Base-by-base conservation (phyloP, 2,329 filamentous ascomycete genomes). In the Ciborinia camelliae region DNA sequence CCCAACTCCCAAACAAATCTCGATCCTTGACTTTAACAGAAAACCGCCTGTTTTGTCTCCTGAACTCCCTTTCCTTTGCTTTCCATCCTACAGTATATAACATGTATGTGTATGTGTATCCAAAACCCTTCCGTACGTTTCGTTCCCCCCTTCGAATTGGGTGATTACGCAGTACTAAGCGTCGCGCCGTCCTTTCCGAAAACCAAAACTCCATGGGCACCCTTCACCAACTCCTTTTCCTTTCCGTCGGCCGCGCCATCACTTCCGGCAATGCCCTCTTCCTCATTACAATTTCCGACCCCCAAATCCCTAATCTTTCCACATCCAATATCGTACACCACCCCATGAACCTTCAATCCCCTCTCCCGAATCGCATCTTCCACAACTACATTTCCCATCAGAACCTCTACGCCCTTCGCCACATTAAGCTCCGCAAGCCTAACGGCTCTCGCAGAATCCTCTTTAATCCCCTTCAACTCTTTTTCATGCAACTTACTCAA, bases 391-490 rank as follows among this genome's bases (percentile, higher is more conserved):
- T 92, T 92, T 73, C 86, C 81, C 79, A 88, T 84, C 65, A 95
- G 77, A 26, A 86, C 83, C 70, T 86, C 80, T 65, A 94, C 81
- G 30, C 90, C 88, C 41, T 83, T 80, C 70, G 86, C 80, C 23
- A 96, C 90, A 75, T 95, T 95, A 72, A 93, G 78, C 79, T 94
- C 90, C 6, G 89, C 88, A 67, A 96, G 78, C 69, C 86, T 86
- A 14, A 84, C 76, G 1, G 81, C 81, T 57, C 84, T 82, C 57
- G 82, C 81, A 62, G 81, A 77, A 70, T 81, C 79, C 79, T 88
- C 78, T 74, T 77, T 66, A 73, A 89, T 77, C 69, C 79, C 71
- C 65, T 79, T 77, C 10, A 90, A 78, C 76, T 90, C 86, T 2
- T 79, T 79, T 63, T 80, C 77, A 71, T 90, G 77, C 57, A 75